Evolutionary conservation across 345 rosid genomes (phyloP), one percentile per base, ranked within the genome.

Genomic region (Pugionium dolabratum): DNA sequence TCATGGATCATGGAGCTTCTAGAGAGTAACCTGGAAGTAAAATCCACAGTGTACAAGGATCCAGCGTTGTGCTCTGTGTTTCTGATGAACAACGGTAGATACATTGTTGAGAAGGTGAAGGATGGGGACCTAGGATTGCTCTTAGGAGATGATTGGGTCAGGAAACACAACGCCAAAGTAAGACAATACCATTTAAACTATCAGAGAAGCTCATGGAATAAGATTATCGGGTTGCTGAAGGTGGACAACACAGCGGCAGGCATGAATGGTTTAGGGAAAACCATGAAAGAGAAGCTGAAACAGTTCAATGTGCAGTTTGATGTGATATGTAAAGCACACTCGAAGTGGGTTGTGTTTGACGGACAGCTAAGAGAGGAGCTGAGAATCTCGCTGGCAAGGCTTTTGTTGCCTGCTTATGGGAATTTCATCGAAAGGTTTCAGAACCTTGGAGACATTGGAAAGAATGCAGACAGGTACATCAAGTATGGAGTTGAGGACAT

Each of bases 1-100:
- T 82, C 71, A 4, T 90, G 98, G 98, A 88, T 88, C 70, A 85
- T 93, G 97, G 96, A 88, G 83, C 80, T 93, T 40, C 55, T 93
- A 58, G 96, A 90, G 85, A 88, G 91, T 70, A 93, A 93, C 77
- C 67, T 93, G 61, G 98, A 90, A 80, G 80, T 80, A 5, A 93
- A 93, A 66, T 79, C 97, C 1, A 90, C 84, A 82, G 78, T 88
- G 42, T 93, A 88, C 30, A 71, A 84, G 46, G 91, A 93, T 69
- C 67, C 83, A 43, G 86, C 91, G 0, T 58, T 86, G 77, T 81
- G 81, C 54, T 76, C 68, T 59, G 76, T 93, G 43, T 93, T 93
- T 59, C 77, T 90, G 87, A 85, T 93, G 91, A 93, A 90, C 65
- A 93, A 90, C 40, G 89, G 83, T 36, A 86, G 82, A 73, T 93